Percentiles rank a stretch among this genome's conserved stretches.
These are phyloP conservation scores for Protea cynaroides DNA, from an alignment of 164 flowering plant species.

Conservation along the genomic window DNA sequence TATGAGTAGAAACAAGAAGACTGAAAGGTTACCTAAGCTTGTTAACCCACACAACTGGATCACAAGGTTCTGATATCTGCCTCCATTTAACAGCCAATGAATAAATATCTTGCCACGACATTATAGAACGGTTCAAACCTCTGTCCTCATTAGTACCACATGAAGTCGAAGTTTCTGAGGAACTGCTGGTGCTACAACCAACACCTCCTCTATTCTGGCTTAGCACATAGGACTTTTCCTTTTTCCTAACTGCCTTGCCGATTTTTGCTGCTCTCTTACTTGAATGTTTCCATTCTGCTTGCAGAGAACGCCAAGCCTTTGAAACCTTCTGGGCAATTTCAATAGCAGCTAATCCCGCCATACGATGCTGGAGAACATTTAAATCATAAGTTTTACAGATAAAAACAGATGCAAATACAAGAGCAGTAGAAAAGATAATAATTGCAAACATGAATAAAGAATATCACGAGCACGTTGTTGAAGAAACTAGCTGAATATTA, in stretches of 20 bases:
- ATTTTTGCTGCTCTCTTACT: slow-evolving; percentile 47
- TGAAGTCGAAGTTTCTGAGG: slow-evolving; percentile 60
- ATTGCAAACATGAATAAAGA: neutral
- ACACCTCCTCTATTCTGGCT: slow-evolving; percentile 95
- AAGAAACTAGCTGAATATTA: no score
- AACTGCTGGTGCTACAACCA: slow-evolving; percentile 80
- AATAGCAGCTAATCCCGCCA: slow-evolving; percentile 98
- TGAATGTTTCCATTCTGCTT: slow-evolving; percentile 67
- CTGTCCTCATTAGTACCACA: slow-evolving; percentile 49
- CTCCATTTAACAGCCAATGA: slow-evolving; percentile 93
- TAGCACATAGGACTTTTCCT: slow-evolving; percentile 42
- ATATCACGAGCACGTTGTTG: neutral
- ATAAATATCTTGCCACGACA: slow-evolving; percentile 87
- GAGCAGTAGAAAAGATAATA: neutral
- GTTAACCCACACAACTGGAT: slow-evolving; percentile 94
- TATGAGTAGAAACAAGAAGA: neutral
- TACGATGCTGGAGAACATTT: slow-evolving; percentile 68
- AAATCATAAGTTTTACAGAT: neutral
- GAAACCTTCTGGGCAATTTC: slow-evolving; percentile 98
- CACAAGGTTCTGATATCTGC: slow-evolving; percentile 98
- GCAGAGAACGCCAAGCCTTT: slow-evolving; percentile 86
- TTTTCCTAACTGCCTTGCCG: slow-evolving; percentile 60
- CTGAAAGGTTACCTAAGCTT: slow-evolving; percentile 64
- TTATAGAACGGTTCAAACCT: slow-evolving; percentile 35
- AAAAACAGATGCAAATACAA: neutral